A percentile compares a stretch with the other conserved stretches of the same genome.
Conservation (phyloP, 2,329 filamentous ascomycete species). For the Trichoderma aggressivum region DNA sequence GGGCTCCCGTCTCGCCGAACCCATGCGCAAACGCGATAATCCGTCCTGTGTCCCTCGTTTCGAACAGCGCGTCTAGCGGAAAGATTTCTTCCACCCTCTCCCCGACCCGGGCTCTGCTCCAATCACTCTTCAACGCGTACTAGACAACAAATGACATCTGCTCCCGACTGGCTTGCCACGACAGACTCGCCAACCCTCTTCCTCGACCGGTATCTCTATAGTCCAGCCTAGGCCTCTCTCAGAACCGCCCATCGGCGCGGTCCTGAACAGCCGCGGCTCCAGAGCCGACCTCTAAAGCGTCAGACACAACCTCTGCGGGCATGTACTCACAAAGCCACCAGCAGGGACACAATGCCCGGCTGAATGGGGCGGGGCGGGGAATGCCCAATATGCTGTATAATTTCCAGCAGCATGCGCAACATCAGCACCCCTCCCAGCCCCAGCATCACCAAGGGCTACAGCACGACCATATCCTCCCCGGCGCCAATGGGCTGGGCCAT, state of each 20-base stretch:
- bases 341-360: constrained; percentile 70
- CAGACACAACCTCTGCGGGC: constrained; percentile 37
- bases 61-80: constrained; percentile 32
- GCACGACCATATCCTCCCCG: constrained; percentile 54
- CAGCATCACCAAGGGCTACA: constrained; percentile 62
- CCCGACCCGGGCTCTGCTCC: constrained; percentile 14
- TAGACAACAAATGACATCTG: constrained; percentile 27
- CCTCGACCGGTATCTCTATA: constrained; percentile 20
- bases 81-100: constrained; percentile 23
- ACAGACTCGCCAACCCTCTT: constrained; percentile 10
- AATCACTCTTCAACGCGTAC: constrained; percentile 9
- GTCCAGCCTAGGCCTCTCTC: constrained; percentile 24
- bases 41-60: constrained; percentile 31
- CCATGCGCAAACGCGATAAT: constrained; percentile 41
- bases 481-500: constrained; percentile 52
- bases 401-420: constrained; percentile 60
- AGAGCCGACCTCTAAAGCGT: constrained; percentile 22
- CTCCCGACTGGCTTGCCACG: constrained; percentile 20
- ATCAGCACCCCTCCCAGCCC: constrained; percentile 61
- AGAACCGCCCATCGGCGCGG: constrained; percentile 32
- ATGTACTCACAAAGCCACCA: constrained; percentile 75
- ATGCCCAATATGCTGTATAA: constrained; percentile 66
- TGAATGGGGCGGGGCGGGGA: constrained; percentile 59
- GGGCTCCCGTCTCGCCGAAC: constrained; percentile 26
- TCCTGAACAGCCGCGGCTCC: constrained; percentile 17